Evolutionary conservation across 257 asterid genomes (phyloP), one percentile per base, ranked within the genome.

Genomic region (Apocynum venetum): DNA sequence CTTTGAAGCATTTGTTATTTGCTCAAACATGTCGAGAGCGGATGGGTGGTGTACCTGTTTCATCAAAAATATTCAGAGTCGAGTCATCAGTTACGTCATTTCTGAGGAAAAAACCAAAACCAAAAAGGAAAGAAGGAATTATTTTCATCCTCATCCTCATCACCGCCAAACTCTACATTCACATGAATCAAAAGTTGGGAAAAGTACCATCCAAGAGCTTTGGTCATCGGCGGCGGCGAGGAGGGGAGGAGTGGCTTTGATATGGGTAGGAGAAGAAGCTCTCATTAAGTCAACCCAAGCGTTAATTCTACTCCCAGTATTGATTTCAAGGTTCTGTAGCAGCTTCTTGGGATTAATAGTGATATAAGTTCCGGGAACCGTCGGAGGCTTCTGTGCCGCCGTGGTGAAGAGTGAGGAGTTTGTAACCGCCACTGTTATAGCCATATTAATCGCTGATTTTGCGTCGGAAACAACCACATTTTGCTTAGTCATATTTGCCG

Each of bases 201-300:
- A 4, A 7, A 25, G 57, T 83, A 93, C 97, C 53, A 80, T 90
- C 93, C 96, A 90, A 41, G 96, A 84, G 75, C 57, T 70, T 3
- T 66, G 88, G 75, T 80, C 91, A 40, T 82, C 89, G n/a, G 96
- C 72, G 0, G 56, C 3, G 56, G 14, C 3, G 19, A 17, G 2
- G 74, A 78, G 85, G 36, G 84, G 25, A 6, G 91, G 77, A 43
- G 77, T 13, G 69, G 92, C 77, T 59, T 90, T 85, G 78, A 83
- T 44, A 63, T 85, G 97, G 3, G 97, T 91, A 35, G 98, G 98
- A 41, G 98, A 94, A 65, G 97, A 94, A 71, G 96, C 93, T 77
- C 89, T 88, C 98, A 94, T 94, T 35, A 93, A 84, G 47, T 92
- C 98, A 14, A 91, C 86, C 97, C 96, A 92, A 15, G 96, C 43